Conservation (phyloP, 441 rosid species). For the Hypseocharis bilobata region DNA sequence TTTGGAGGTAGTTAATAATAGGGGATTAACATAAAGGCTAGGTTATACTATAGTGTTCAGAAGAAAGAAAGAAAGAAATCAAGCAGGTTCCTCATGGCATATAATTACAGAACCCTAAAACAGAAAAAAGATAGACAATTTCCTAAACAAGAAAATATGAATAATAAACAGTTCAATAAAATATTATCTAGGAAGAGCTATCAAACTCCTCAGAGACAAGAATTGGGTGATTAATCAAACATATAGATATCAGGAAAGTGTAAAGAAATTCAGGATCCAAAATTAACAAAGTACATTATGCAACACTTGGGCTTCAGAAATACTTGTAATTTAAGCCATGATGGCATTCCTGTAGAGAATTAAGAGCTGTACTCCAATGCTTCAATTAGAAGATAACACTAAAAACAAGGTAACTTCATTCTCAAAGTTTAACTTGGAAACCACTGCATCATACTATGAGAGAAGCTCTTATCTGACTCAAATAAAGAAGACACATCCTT, state of each 20-base stretch:
- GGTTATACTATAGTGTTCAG: not conserved
- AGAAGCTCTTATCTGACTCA: conserved; percentile 1
- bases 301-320: too few species aligned
- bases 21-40: not conserved
- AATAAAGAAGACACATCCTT: conserved; percentile 14
- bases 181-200: too few species aligned
- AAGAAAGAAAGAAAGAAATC: not conserved
- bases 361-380: not conserved
- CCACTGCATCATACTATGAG: conserved; percentile 13
- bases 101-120: not conserved
- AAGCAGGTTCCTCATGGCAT: not conserved
- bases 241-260: too few species aligned
- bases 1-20: not conserved
- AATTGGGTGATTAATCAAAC: too few species aligned
- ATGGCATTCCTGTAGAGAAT: not conserved
- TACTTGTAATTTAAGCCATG: not conserved
- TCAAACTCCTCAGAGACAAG: too few species aligned
- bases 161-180: not conserved
- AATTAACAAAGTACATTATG: too few species aligned
- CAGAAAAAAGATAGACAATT: not conserved
- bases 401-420: not conserved
- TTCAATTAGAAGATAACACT: too few species aligned
- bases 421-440: conserved; percentile 19
- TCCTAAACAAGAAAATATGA: not conserved
- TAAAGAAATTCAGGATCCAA: too few species aligned